Evolutionary conservation across 768 basidiomycete genomes (phyloP), one percentile per base, ranked within the genome.

Genomic region (Rubroboletus pulcherrimus): DNA sequence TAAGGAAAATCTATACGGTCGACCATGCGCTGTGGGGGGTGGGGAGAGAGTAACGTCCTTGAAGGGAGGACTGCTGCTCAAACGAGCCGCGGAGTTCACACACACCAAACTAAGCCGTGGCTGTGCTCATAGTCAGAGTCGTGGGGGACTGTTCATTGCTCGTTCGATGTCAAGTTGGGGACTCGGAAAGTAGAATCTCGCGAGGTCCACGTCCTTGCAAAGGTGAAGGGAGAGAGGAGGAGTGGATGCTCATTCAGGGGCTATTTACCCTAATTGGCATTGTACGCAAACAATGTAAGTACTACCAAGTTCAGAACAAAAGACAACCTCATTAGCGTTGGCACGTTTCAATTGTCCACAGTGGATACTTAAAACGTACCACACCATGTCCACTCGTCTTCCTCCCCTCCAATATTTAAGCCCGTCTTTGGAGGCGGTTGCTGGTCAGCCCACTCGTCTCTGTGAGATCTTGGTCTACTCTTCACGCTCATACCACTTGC

Each of bases 351-450:
- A 66, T 64, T 66, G 59, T 69, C 49, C 53, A 53, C 47, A 6
- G 8, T 46, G 42, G 31, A 55, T 61, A 63, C 26, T 17, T 37
- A 49, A 37, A 58, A 49, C 38, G 41, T 15, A 47, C 44, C 24
- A 58, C 54, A 19, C 37, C 10, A 47, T 38, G 38, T 38, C 44
- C 34, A 49, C 39, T 38, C 30, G 17, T n/a, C 37, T 49, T 21
- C 29, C 38, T 21, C 41, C 53, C 41, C n/a, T 41, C 48, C 31
- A 49, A 17, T 54, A 65, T 38, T 55, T 52, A 53, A 38, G 11
- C 52, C 41, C 51, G 41, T 60, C 59, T 49, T 48, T 55, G 48
- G 61, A 64, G 54, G 53, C 54, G 54, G 53, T 68, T 65, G 61
- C 60, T 63, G 61, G 59, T 47, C 56, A 55, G 12, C 47, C 38